Conservation (phyloP, 345 rosid species). For the Nephelium lappaceum region DNA sequence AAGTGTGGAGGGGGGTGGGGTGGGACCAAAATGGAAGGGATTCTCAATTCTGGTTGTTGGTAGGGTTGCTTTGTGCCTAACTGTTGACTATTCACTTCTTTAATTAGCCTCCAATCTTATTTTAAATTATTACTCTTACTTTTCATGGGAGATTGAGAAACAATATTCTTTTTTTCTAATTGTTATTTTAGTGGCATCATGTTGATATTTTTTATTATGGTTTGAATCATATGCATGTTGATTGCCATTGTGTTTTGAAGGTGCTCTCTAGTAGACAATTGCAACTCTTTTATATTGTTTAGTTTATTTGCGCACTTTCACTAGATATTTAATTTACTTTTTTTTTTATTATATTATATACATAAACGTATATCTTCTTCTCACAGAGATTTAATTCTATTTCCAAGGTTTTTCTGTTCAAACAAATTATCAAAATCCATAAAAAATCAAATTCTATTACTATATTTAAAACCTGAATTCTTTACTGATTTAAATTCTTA, state of each 20-base stretch:
- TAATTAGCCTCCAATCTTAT: background rate
- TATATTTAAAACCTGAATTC: background rate
- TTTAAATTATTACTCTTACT: background rate
- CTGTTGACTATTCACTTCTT: constrained; percentile 29
- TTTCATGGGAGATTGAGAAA: background rate
- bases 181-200: background rate
- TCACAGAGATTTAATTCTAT: background rate
- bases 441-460: background rate
- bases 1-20: background rate
- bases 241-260: background rate
- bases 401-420: background rate
- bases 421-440: background rate
- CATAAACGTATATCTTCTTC: too few relatives aligned
- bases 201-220: too few relatives aligned
- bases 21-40: constrained; percentile 36
- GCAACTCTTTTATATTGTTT: background rate
- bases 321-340: too few relatives aligned
- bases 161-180: background rate
- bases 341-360: too few relatives aligned
- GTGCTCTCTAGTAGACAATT: background rate
- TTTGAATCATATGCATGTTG: background rate
- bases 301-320: background rate
- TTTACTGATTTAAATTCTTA: background rate
- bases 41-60: constrained; percentile 27
- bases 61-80: constrained; percentile 29